Evolutionary conservation across 1,139 yeast genomes (phyloP), one percentile per base, ranked within the genome.

Genomic region (Casaregolazyma lundiana): DNA sequence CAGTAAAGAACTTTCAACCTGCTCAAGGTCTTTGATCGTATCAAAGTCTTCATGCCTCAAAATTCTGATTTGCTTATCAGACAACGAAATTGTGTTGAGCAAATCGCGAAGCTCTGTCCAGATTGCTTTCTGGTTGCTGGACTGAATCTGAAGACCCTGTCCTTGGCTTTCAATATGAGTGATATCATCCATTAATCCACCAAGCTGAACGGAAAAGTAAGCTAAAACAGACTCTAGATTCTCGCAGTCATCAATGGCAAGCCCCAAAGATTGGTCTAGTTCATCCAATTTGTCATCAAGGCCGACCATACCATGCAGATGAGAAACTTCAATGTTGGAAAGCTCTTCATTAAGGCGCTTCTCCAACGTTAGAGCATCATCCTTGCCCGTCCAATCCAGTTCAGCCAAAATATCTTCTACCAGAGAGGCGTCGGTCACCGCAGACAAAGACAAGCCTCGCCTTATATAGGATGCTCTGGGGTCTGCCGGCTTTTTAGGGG

Each of bases 91-190:
- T 19, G 88, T 84, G 44, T 77, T 76, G 50, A 88, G 67, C 43
- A 88, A 72, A n/a, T 75, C 76, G 46, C 78, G 76, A 49, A 89
- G 73, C 49, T 86, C 92, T 45, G 76, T 77, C 72, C 81, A 83
- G 36, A 90, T 70, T 17, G 75, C 65, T 57, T 86, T 86, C 63
- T 86, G 87, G 64, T 90, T 90, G 35, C 87, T 81, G 4, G 92
- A 80, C 56, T 82, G 84, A 2, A 89, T 84, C 65, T 90, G 97
- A 29, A 89, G 67, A 44, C 96, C 96, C 56, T 82, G 80, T 1
- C 89, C 81, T 59, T 85, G 86, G 38, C 74, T 71, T 61, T 89
- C 96, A 44, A 89, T 82, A 46, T 75, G 76, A 41, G 77, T 75
- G 44, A 89, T 79, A 50, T 85, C 92, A 6, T 79, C 79, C 3